Percentiles rank a stretch among this genome's conserved stretches.
phyloP scores from a whole-genome alignment of 140 eudicot species.

The Anethum foeniculum region DNA sequence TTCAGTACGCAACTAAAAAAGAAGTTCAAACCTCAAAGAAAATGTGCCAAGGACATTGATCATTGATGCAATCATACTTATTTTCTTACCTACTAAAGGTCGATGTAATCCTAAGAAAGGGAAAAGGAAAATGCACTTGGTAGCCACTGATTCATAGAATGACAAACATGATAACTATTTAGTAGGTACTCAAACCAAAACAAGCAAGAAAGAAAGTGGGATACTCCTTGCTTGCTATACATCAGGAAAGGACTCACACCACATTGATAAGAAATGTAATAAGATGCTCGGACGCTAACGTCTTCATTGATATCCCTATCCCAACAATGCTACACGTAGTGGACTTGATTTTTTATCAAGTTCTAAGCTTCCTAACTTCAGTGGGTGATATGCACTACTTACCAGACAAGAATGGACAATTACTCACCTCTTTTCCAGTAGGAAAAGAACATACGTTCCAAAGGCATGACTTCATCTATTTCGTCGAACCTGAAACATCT shows the following conservation, averaged over 20 bases:
- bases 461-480: slow-evolving; percentile 2
- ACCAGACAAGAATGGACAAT: slow-evolving; percentile 14
- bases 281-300: background rate
- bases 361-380: background rate
- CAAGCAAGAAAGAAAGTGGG: slow-evolving; percentile 1
- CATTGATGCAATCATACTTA: background rate
- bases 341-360: background rate
- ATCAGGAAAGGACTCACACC: slow-evolving; percentile 2
- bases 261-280: background rate
- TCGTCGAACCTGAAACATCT: slow-evolving; percentile 3
- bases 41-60: background rate
- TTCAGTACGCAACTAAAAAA: background rate
- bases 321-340: slow-evolving; percentile 3
- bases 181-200: background rate
- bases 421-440: slow-evolving; percentile 14
- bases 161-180: slow-evolving; percentile 3
- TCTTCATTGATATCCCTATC: background rate
- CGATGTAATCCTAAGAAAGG: background rate
- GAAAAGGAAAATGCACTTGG: background rate
- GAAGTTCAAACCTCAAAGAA: background rate
- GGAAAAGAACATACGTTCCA: background rate
- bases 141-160: background rate
- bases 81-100: background rate
- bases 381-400: slow-evolving; percentile 2
- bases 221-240: background rate